phyloP scores from a whole-genome alignment of 1,139 yeast genomes.

The Taphrina populina region DNA sequence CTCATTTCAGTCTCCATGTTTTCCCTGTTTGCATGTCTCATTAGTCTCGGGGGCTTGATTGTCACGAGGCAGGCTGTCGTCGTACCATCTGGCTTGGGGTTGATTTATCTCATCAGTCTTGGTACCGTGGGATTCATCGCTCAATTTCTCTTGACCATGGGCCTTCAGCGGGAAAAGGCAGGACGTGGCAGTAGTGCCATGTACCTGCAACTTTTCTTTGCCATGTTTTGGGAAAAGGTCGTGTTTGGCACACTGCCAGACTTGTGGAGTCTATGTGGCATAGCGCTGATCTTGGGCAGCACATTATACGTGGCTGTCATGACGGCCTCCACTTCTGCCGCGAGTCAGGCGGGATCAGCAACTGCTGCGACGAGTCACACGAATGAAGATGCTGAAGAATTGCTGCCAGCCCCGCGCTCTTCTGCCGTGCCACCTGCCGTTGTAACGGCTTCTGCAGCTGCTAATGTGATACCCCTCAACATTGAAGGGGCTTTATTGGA shows the following conservation, averaged over 20 bases:
- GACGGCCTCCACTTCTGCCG: slow-evolving; percentile 43
- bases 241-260: slow-evolving; percentile 76
- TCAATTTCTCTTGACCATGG: slow-evolving; percentile 78
- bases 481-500: no score
- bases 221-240: slow-evolving; percentile 70
- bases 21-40: slow-evolving; percentile 60
- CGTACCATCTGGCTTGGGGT: slow-evolving; percentile 50
- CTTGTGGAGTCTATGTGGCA: slow-evolving; percentile 66
- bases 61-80: slow-evolving; percentile 49
- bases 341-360: neutral
- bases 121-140: slow-evolving; percentile 79
- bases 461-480: no score
- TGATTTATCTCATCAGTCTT: slow-evolving; percentile 60
- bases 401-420: no score
- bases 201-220: slow-evolving; percentile 75
- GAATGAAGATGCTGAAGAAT: no score
- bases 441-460: no score
- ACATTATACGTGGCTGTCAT: slow-evolving; percentile 61
- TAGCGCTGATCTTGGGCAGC: slow-evolving; percentile 62
- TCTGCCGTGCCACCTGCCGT: no score
- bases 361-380: no score
- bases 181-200: slow-evolving; percentile 72
- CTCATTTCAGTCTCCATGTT: slow-evolving; percentile 74
- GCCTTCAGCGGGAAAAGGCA: slow-evolving; percentile 78
- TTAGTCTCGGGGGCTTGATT: slow-evolving; percentile 46